These are phyloP conservation scores for Rhizopogon salebrosus DNA, from an alignment of 768 basidiomycete genomes.

Conservation along the genomic window DNA sequence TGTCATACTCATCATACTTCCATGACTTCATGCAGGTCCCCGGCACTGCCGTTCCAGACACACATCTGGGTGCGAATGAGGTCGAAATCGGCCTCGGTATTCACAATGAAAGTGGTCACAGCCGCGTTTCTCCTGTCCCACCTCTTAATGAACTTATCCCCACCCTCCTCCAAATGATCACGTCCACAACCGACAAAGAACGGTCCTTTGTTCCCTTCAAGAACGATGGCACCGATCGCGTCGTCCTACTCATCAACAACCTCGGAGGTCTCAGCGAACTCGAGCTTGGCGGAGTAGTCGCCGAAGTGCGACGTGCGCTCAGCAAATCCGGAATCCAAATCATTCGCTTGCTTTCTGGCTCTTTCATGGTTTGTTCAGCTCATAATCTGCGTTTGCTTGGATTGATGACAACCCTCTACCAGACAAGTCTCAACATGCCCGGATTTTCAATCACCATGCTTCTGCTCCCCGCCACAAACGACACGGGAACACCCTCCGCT, in stretches of 20 bases:
- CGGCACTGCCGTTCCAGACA: slow-evolving; percentile 57
- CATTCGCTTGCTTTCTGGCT: slow-evolving; percentile 66
- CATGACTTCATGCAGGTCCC: slow-evolving; percentile 51
- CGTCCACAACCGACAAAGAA: slow-evolving; percentile 68
- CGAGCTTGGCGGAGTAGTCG: slow-evolving; percentile 66
- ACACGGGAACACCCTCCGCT: slow-evolving; percentile 31
- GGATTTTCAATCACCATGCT: slow-evolving; percentile 85
- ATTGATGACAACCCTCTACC: slow-evolving; percentile 7
- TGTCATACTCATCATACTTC: not conserved
- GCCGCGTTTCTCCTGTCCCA: slow-evolving; percentile 65
- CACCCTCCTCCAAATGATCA: slow-evolving; percentile 66
- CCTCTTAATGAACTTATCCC: slow-evolving; percentile 63
- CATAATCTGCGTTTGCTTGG: not conserved
- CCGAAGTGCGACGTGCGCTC: slow-evolving; percentile 54
- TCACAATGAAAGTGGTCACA: slow-evolving; percentile 82
- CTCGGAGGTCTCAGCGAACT: slow-evolving; percentile 83
- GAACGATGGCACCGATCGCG: slow-evolving; percentile 55
- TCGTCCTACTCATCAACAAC: slow-evolving; percentile 83
- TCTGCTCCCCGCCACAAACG: slow-evolving; percentile 53
- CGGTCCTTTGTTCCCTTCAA: slow-evolving; percentile 72
- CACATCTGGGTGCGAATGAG: slow-evolving; percentile 54
- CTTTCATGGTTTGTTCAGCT: slow-evolving; percentile 67
- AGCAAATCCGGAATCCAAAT: slow-evolving; percentile 51
- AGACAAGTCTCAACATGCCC: slow-evolving; percentile 92
- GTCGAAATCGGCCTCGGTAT: slow-evolving; percentile 91